These are phyloP conservation scores for Clonostachys chloroleuca DNA, from an alignment of 2,329 filamentous ascomycete genomes.

Conservation along the genomic window DNA sequence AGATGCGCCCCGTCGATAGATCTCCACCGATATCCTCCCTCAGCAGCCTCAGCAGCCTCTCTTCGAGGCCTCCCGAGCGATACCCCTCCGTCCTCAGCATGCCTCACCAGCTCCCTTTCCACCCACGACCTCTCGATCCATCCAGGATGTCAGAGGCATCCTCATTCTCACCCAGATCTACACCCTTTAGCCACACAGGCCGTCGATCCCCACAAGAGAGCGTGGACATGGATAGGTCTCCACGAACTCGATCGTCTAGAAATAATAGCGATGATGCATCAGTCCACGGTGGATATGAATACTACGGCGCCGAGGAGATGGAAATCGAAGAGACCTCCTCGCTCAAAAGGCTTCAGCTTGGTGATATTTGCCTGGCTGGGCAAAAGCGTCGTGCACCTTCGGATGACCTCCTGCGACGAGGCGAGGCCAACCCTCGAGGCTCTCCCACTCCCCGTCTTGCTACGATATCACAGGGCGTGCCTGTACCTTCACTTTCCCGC, in stretches of 20 bases:
- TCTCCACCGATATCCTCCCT: constrained; percentile 36
- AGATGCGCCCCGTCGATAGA: constrained; percentile 36
- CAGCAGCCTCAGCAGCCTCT: constrained; percentile 25
- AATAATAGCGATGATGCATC: constrained; percentile 49
- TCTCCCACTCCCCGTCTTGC: constrained; percentile 48
- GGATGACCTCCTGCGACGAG: constrained; percentile 43
- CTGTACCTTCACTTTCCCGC: constrained; percentile 38
- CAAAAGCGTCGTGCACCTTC: constrained; percentile 50
- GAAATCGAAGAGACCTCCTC: constrained; percentile 47
- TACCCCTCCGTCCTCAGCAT: constrained; percentile 30
- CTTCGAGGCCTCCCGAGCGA: constrained; percentile 14
- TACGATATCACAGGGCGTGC: constrained; percentile 35
- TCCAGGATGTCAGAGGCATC: constrained; percentile 43
- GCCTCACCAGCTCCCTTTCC: constrained; percentile 39
- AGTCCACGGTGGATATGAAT: constrained; percentile 38
- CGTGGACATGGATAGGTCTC: constrained; percentile 42
- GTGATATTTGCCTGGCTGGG: constrained; percentile 31
- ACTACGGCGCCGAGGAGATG: constrained; percentile 30
- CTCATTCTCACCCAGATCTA: constrained; percentile 23
- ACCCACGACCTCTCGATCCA: constrained; percentile 35
- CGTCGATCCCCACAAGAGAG: constrained; percentile 38
- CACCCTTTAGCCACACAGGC: constrained; percentile 32
- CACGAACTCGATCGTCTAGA: constrained; percentile 37
- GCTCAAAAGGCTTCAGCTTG: constrained; percentile 45
- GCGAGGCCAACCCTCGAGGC: constrained; percentile 41